phyloP scores from a whole-genome alignment of 306 rosid genomes.

The Cicer chorassanicum region DNA sequence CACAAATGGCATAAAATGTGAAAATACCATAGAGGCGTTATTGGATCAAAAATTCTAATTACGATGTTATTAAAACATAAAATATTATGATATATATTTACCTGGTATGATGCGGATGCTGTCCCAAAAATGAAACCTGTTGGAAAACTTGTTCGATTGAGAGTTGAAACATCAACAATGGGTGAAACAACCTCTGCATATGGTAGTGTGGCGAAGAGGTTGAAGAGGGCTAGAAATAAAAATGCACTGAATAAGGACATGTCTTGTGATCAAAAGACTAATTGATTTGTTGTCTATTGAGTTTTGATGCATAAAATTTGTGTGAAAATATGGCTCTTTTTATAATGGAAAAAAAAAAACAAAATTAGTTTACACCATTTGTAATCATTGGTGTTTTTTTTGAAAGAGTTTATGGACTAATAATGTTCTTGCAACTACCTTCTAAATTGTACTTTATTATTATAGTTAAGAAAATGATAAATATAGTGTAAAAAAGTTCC shows the following conservation, averaged over 20 bases:
- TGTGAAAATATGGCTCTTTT: background rate
- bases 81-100: background rate
- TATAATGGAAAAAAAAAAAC: background rate
- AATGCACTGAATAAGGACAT: background rate
- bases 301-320: background rate
- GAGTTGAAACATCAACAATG: slow-evolving; percentile 41
- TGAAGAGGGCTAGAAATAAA: background rate
- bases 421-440: too few relatives aligned
- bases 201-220: background rate
- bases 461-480: too few relatives aligned
- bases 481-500: too few relatives aligned
- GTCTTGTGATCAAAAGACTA: background rate
- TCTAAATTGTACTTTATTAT: too few relatives aligned
- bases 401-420: too few relatives aligned
- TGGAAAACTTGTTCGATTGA: slow-evolving; percentile 35
- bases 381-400: too few relatives aligned
- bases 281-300: background rate
- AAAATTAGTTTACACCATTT: background rate
- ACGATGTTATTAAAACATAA: too few relatives aligned
- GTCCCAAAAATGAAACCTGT: slow-evolving; percentile 37
- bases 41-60: too few relatives aligned
- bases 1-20: too few relatives aligned
- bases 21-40: too few relatives aligned
- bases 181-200: slow-evolving; percentile 5
- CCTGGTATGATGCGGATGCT: slow-evolving; percentile 42